A percentile compares a stretch with the other conserved stretches of the same genome.
Evolutionary conservation across 1,284 basidiomycete genomes (phyloP).

Genomic region (Cutaneotrichosporon sp.): DNA sequence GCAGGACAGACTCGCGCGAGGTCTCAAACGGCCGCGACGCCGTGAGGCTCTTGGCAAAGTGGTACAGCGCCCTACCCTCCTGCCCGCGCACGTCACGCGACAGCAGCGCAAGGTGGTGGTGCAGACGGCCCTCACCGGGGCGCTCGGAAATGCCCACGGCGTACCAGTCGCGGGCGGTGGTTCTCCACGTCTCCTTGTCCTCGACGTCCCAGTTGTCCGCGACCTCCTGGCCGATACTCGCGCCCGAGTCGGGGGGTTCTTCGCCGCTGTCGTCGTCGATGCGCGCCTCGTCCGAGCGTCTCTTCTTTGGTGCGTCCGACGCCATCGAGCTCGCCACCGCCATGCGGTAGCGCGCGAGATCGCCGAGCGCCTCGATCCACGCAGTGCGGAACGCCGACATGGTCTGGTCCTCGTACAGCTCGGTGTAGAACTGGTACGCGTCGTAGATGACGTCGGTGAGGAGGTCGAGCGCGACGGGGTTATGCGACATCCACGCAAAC

Average conservation of each 20-base stretch:
- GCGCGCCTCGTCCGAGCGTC: conserved; percentile 16
- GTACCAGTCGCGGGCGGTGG: conserved; percentile 90
- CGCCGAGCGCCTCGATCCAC: conserved; percentile 95
- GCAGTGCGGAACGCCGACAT: conserved; percentile 67
- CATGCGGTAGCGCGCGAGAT: conserved; percentile 91
- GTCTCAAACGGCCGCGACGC: conserved; percentile 78
- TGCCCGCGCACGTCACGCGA: conserved; percentile 74
- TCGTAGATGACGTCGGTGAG: conserved; percentile 90
- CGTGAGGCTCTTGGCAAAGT: conserved; percentile 94
- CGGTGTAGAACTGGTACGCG: conserved; percentile 89
- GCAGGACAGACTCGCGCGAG: conserved; percentile 79
- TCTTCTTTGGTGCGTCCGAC: conserved; percentile 32
- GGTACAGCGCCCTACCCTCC: conserved; percentile 82
- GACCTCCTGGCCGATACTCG: conserved; percentile 79
- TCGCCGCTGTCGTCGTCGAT: conserved; percentile 28
- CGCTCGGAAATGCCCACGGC: conserved; percentile 76
- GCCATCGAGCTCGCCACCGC: conserved; percentile 60
- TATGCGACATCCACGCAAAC: conserved; percentile 57
- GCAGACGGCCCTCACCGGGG: conserved; percentile 84
- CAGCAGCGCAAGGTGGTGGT: conserved; percentile 89
- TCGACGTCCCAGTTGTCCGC: conserved; percentile 80
- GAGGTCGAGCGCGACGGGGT: conserved; percentile 56
- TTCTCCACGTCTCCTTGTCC: conserved; percentile 88
- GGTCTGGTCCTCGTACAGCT: conserved; percentile 74
- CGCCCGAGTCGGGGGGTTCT: conserved; percentile 48